phyloP scores from a whole-genome alignment of 257 asterid species.

The Verbena officinalis region DNA sequence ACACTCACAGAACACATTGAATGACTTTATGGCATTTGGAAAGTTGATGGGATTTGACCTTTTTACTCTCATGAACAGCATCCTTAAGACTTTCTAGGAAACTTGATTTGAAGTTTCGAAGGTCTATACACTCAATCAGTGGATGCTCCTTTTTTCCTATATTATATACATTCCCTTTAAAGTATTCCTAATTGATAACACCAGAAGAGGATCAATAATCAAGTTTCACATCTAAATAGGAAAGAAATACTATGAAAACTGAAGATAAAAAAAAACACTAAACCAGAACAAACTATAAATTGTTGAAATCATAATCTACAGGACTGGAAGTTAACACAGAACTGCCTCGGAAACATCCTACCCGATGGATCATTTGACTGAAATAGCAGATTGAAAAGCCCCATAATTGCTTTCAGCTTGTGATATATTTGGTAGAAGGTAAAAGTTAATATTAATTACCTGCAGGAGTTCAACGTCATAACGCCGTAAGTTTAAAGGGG shows the following conservation, averaged over 20 bases:
- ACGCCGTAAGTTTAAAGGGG: no score
- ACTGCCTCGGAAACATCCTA: no score
- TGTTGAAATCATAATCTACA: no score
- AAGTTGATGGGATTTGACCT: background rate
- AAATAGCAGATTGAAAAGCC: no score
- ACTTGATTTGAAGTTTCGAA: constrained; percentile 1
- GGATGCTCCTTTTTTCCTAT: background rate
- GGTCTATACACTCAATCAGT: background rate
- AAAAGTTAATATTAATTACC: background rate
- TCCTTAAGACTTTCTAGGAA: background rate
- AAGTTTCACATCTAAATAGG: constrained; percentile 9
- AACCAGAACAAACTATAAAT: no score
- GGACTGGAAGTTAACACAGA: no score
- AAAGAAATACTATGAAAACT: no score
- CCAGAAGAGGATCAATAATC: background rate
- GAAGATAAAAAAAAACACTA: background rate
- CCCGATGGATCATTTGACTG: no score
- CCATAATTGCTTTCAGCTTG: no score
- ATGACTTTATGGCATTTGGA: constrained; percentile 6
- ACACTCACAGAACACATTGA: background rate
- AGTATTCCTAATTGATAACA: background rate
- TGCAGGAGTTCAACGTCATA: no score
- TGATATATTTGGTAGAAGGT: no score
- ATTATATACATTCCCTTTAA: background rate
- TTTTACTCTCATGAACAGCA: background rate